phyloP scores from a whole-genome alignment of 176 grass and related monocot genomes.

The Aegilops sharonensis region DNA sequence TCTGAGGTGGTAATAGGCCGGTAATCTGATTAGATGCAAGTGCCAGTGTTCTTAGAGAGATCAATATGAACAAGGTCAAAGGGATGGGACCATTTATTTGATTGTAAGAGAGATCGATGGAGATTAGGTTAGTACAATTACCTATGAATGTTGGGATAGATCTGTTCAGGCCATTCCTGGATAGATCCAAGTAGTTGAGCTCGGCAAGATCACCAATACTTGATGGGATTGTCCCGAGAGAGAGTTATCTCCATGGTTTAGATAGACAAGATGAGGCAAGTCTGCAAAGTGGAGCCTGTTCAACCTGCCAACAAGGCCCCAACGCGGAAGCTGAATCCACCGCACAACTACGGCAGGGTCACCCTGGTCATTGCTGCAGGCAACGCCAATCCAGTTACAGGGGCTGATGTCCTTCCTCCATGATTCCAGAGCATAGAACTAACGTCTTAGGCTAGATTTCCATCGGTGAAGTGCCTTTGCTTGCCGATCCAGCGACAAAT shows the following conservation, averaged over 20 bases:
- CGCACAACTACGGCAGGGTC: background rate
- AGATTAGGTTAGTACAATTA: too few relatives aligned
- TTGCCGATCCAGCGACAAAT: background rate
- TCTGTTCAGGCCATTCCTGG: too few relatives aligned
- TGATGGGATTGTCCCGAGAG: background rate
- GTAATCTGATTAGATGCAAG: too few relatives aligned
- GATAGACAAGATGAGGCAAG: background rate
- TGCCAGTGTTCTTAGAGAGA: too few relatives aligned
- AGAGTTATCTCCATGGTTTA: background rate
- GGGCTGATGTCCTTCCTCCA: background rate
- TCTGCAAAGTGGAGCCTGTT: background rate
- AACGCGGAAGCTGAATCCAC: accelerated
- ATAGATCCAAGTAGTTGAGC: too few relatives aligned
- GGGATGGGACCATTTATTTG: background rate
- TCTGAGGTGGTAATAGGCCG: background rate
- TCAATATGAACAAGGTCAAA: background rate
- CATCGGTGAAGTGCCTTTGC: background rate
- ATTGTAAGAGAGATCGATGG: background rate
- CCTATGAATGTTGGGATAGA: too few relatives aligned
- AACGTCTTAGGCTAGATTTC: background rate
- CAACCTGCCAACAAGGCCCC: accelerated
- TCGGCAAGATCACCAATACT: too few relatives aligned
- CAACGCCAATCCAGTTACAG: background rate
- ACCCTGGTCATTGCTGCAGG: background rate
- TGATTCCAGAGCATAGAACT: background rate